Percentiles rank a stretch among this genome's conserved stretches.
Evolutionary conservation across 495 filamentous ascomycete species (phyloP).

Genomic region (Penicillium daleae): DNA sequence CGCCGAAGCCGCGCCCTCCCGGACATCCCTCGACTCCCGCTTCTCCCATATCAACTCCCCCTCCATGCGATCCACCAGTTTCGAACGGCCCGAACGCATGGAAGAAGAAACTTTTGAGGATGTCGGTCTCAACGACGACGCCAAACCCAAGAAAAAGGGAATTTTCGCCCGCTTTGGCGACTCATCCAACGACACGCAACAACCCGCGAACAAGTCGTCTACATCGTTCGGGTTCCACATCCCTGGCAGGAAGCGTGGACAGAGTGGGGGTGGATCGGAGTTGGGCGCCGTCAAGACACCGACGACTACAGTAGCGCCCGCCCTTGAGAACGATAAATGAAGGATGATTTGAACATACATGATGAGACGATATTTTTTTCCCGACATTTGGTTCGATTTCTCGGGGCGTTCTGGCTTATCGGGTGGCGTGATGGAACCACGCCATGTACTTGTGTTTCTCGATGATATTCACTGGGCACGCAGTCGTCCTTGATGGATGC

Average conservation of each 20-base stretch:
- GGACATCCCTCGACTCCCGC: constrained; percentile 80
- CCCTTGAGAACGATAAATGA: constrained; percentile 34
- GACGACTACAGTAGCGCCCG: constrained; percentile 21
- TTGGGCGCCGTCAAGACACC: constrained; percentile 57
- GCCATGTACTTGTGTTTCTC: neutral
- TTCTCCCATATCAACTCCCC: constrained; percentile 56
- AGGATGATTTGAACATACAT: constrained; percentile 5
- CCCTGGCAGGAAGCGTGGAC: constrained; percentile 71
- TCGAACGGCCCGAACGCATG: constrained; percentile 58
- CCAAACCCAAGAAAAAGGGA: constrained; percentile 73
- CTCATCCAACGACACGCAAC: constrained; percentile 41
- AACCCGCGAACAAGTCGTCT: constrained; percentile 50
- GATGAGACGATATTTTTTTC: constrained; percentile 13
- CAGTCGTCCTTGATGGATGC: neutral
- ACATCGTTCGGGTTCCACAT: constrained; percentile 65
- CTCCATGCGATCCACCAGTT: constrained; percentile 55
- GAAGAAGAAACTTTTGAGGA: constrained; percentile 88
- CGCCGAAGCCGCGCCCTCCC: constrained; percentile 58
- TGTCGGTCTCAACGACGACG: constrained; percentile 81
- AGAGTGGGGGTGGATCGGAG: constrained; percentile 74
- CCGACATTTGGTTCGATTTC: constrained; percentile 6
- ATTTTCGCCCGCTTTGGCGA: constrained; percentile 88
- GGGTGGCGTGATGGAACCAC: neutral
- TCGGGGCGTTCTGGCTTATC: constrained; percentile 21
- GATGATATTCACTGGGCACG: neutral